Base-by-base conservation (phyloP, 306 rosid species). In the Abrus pulchellus region DNA sequence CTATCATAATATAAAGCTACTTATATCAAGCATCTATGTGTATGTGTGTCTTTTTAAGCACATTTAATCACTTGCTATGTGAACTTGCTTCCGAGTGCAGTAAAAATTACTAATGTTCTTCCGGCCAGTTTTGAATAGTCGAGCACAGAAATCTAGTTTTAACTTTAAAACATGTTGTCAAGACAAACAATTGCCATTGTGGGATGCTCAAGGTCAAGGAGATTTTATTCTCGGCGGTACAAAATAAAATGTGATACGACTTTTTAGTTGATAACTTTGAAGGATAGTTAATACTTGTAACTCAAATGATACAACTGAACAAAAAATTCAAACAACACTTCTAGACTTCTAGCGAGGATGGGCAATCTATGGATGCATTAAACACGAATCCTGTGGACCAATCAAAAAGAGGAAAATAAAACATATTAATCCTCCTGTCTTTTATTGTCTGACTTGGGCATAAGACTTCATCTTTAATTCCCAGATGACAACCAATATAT, bases 391-490 rank as follows among this genome's bases (percentile, higher is more conserved):
- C 78, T 64, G 60, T 70, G 85, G 67, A 69, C 62, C 64, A 75
- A 83, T 69, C 32, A 63, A 75, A 57, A 64, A 72, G 34, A 53
- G 7, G 73, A 48, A 54, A 48, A 72, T 77, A 83, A 73, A 75
- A 43, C n/a, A 34, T 47, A 14, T 49, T 28, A 52, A 54, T 55
- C 53, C 38, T 55, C 36, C 40, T 59, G 64, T 77, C 57, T 32
- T 20, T 33, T 69, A 73, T 64, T 81, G 11, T 68, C 80, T 78
- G 86, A 80, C 90, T 84, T 69, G 5, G 67, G 57, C 78, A 82
- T 69, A 85, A 81, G 88, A 80, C 89, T 67, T 82, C 66, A 71
- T 60, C 61, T 43, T 78, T 20, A 20, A 20, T 20, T 62, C 57
- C 78, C 54, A 53, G 75, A 62, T 79, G 55, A 81, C 68, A 81